Conservation (phyloP, 371 early-diverging fungal species). For the Rhizomucor pusillus region DNA sequence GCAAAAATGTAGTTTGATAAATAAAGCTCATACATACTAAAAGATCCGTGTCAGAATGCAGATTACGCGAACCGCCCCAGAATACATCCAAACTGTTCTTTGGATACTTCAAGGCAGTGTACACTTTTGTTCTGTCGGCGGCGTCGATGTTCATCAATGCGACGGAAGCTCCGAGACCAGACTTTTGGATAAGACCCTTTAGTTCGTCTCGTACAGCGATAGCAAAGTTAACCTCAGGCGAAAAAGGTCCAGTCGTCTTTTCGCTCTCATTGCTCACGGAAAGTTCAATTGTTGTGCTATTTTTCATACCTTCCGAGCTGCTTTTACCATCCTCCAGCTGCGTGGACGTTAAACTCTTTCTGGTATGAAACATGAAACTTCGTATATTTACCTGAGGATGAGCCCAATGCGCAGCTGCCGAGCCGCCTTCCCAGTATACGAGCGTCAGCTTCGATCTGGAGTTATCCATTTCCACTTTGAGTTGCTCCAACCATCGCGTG, state of each 20-base stretch:
- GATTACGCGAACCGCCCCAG: slow-evolving; percentile 34
- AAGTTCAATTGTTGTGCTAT: slow-evolving; percentile 28
- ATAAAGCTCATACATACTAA: slow-evolving; percentile 17
- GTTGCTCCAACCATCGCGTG: slow-evolving; percentile 64
- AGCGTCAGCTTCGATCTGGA: slow-evolving; percentile 54
- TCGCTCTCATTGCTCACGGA: slow-evolving; percentile 27
- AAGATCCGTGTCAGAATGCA: slow-evolving; percentile 30
- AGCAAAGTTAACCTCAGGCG: slow-evolving; percentile 12
- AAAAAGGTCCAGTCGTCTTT: slow-evolving; percentile 13
- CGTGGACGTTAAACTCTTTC: not conserved
- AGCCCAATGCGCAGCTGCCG: slow-evolving; percentile 42
- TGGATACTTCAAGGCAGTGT: slow-evolving; percentile 41
- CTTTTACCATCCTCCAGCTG: not conserved
- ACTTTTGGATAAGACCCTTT: slow-evolving; percentile 37
- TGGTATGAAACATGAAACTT: not conserved
- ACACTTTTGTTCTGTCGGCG: slow-evolving; percentile 25
- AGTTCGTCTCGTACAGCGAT: slow-evolving; percentile 41
- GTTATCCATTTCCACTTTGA: slow-evolving; percentile 59
- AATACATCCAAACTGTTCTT: slow-evolving; percentile 27
- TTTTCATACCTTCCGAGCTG: not conserved
- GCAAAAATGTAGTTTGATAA: not conserved
- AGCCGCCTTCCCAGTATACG: slow-evolving; percentile 62
- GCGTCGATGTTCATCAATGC: slow-evolving; percentile 22
- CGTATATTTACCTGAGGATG: slow-evolving; percentile 24
- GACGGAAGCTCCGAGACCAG: slow-evolving; percentile 47